Conservation (phyloP, 768 basidiomycete species). For the Rickenella mellea region DNA sequence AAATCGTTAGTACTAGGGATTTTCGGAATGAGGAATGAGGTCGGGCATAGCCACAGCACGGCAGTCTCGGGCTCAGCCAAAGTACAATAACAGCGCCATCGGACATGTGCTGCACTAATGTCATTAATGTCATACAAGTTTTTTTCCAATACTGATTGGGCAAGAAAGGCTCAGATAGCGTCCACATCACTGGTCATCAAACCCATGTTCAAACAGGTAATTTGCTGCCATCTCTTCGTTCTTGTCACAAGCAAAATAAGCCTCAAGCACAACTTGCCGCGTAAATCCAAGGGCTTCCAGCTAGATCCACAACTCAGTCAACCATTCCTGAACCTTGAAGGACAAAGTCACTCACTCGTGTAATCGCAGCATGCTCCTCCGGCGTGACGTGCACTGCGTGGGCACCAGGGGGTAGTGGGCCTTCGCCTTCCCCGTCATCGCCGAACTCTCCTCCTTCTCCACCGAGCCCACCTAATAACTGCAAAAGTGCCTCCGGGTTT, state of each 20-base stretch:
- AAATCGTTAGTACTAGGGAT: too few species aligned
- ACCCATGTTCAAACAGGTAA: slow-evolving; percentile 72
- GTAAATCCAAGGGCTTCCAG: slow-evolving; percentile 83
- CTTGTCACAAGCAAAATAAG: slow-evolving; percentile 92
- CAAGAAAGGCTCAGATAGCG: slow-evolving; percentile 6
- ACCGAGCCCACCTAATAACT: slow-evolving; percentile 43
- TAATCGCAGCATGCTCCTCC: slow-evolving; percentile 84
- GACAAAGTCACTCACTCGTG: slow-evolving; percentile 51
- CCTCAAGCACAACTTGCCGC: slow-evolving; percentile 72
- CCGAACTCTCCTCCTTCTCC: slow-evolving; percentile 25
- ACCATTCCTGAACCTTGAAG: slow-evolving; percentile 2
- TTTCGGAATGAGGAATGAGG: too few species aligned
- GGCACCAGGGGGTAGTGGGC: slow-evolving; percentile 34
- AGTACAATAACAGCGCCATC: too few species aligned
- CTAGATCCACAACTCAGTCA: slow-evolving; percentile 29
- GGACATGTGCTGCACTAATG: too few species aligned
- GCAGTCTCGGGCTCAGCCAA: too few species aligned
- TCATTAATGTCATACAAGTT: too few species aligned
- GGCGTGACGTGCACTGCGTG: slow-evolving; percentile 70
- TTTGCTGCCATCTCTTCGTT: slow-evolving; percentile 96
- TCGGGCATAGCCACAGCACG: too few species aligned
- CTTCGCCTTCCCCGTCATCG: slow-evolving; percentile 29
- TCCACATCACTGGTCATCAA: slow-evolving; percentile 32
- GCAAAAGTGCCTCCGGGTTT: slow-evolving; percentile 63
- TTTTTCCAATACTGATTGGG: too few species aligned